Conservation (phyloP, 345 rosid genomes). For the Aquilaria malaccensis region DNA sequence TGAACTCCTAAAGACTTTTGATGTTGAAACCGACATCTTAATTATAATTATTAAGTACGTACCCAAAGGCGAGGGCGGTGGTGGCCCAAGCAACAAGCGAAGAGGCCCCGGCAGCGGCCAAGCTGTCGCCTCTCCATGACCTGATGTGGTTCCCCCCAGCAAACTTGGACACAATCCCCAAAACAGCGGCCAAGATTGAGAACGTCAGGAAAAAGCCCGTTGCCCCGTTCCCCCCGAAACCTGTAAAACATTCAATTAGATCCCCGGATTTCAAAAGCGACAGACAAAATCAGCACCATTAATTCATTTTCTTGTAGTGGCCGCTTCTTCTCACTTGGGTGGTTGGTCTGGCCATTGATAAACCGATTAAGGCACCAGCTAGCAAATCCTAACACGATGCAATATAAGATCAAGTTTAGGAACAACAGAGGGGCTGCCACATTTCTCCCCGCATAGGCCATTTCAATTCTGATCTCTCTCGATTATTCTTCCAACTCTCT, state of each 20-base stretch:
- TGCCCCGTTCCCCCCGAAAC: constrained; percentile 92
- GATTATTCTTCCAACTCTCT: neutral
- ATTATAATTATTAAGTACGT: neutral
- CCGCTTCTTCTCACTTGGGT: constrained; percentile 50
- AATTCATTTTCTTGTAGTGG: too few relatives aligned
- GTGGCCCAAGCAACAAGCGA: constrained; percentile 70
- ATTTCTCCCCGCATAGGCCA: constrained; percentile 62
- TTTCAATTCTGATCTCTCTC: constrained; percentile 32
- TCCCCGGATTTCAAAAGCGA: too few relatives aligned
- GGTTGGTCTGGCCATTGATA: constrained; percentile 73
- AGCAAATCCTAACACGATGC: constrained; percentile 69
- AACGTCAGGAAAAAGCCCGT: constrained; percentile 68
- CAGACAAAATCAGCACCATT: too few relatives aligned
- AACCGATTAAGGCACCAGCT: constrained; percentile 73
- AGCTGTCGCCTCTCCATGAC: constrained; percentile 73
- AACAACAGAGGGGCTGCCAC: constrained; percentile 87
- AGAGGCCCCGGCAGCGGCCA: constrained; percentile 72
- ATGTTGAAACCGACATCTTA: neutral
- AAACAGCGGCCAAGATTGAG: constrained; percentile 48
- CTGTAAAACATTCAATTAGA: too few relatives aligned
- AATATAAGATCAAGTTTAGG: constrained; percentile 71
- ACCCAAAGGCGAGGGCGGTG: constrained; percentile 84
- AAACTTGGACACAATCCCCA: constrained; percentile 66
- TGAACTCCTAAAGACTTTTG: neutral
- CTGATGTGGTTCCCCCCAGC: constrained; percentile 70